phyloP scores from a whole-genome alignment of 257 asterid species.

The Nicotiana sylvestris region DNA sequence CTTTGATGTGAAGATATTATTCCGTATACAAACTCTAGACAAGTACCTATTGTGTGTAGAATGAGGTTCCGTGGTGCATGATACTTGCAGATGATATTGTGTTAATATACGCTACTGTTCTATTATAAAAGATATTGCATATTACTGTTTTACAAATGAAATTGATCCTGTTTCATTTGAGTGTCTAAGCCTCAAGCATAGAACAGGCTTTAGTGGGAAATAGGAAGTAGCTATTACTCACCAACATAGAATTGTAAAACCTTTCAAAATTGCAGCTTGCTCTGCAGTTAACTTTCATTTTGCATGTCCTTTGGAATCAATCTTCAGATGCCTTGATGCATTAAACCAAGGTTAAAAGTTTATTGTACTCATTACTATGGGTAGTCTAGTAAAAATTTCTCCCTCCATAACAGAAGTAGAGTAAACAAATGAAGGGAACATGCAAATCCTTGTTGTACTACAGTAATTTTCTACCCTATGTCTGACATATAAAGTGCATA shows the following conservation, averaged over 20 bases:
- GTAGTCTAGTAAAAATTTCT: neutral
- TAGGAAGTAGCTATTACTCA: neutral
- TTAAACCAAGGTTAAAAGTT: neutral
- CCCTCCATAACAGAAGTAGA: neutral
- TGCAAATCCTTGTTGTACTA: neutral
- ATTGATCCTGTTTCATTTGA: neutral
- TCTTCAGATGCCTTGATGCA: conserved; percentile 7
- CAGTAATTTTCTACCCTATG: neutral
- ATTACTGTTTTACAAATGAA: neutral
- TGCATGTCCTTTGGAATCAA: neutral
- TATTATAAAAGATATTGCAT: neutral
- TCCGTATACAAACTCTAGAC: neutral
- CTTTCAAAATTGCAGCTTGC: neutral
- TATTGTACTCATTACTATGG: neutral
- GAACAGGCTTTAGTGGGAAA: neutral
- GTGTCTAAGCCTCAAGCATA: neutral
- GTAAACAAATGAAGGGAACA: neutral
- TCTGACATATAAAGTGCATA: neutral
- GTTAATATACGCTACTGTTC: neutral
- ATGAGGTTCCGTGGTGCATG: neutral
- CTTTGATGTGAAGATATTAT: neutral
- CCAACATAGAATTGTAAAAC: neutral
- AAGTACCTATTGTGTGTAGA: neutral
- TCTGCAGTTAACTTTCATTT: neutral
- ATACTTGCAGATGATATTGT: neutral